These are phyloP conservation scores for Psidium friedrichsthalianum DNA, from an alignment of 345 rosid species.

Conservation along the genomic window DNA sequence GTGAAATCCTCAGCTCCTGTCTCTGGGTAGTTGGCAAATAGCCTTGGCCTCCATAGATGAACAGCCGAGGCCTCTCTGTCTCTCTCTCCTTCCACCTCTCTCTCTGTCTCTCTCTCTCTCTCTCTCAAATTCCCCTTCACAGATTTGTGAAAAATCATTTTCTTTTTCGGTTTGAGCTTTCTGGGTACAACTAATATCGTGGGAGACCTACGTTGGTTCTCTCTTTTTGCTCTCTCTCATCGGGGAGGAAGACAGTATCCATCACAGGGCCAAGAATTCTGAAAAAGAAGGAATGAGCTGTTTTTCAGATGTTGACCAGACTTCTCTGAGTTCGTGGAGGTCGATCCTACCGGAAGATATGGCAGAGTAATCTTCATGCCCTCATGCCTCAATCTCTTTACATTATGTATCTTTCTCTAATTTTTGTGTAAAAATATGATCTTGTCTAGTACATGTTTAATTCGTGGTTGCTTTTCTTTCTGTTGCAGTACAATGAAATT, in stretches of 20 bases:
- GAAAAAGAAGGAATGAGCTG: conserved; percentile 17
- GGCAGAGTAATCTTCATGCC: conserved; percentile 51
- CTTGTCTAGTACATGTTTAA: not conserved
- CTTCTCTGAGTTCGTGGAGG: conserved; percentile 68
- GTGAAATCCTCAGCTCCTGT: conserved; percentile 20
- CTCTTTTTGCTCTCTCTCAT: not conserved
- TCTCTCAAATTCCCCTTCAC: not conserved
- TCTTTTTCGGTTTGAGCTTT: not conserved
- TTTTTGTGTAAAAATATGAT: not conserved
- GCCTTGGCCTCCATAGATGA: conserved; percentile 1
- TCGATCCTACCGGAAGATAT: conserved; percentile 99
- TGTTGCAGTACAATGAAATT: conserved; percentile 71
- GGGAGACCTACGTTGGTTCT: not conserved
- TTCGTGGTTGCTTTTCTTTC: conserved; percentile 1
- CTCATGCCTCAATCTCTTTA: not conserved
- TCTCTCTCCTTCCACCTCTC: not conserved
- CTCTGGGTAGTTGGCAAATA: conserved; percentile 16
- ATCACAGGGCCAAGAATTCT: not conserved
- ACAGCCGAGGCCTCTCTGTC: not conserved
- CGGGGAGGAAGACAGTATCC: not conserved
- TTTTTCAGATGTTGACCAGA: conserved; percentile 16
- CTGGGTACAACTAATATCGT: not conserved
- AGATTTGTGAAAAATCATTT: not conserved
- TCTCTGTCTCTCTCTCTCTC: not conserved
- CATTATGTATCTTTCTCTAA: not conserved